Base-by-base conservation (phyloP, 805 yeast genomes). In the Cyberlindnera suaveolens region DNA sequence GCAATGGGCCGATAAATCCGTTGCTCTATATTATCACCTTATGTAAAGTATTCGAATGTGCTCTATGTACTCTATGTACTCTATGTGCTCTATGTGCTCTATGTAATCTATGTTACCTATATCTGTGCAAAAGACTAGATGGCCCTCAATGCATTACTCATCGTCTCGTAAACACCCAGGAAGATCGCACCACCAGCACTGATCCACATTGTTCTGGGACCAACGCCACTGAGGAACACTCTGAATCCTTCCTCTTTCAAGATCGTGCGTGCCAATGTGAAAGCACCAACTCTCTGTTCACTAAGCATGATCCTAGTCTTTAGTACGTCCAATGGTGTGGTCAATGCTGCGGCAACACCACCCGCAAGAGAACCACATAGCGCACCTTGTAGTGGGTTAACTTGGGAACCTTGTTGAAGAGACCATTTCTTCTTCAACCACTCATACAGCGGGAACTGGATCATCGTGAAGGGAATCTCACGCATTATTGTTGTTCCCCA, bases 121-220 rank as follows among this genome's bases (percentile, higher is more conserved):
- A 3, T 23, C 27, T 23, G 6, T 23, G 27, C 2, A 2, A 8
- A 23, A 11, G 11, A 10, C 11, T 23, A 23, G 4, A 23, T 23
- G 27, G 11, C 31, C 30, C 42, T 53, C 23, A 56, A 27, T 2
- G 53, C 33, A 2, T 49, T 41, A 26, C 48, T 53, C 1, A 52
- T 54, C 18, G 81, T 63, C 64, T 95, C 99, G 59, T 93, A 93
- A 43, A 87, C 86, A 5, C 99, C 99, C 44, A 93, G 69, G 68
- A 95, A 93, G 15, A 95, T 89, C 15, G 98, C 96, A 26, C 99
- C 99, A 17, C 99, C 99, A 5, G 95, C 93, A 66, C 95, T 82
- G 44, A 93, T 91, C 99, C 99, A 93, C 78, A 85, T 72, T 0
- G 97, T 90, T 61, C 99, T 74, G 5, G 99, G 98, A 1, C 96